These are phyloP conservation scores for Fomes fomentarius DNA, from an alignment of 1,284 basidiomycete species.

Conservation along the genomic window DNA sequence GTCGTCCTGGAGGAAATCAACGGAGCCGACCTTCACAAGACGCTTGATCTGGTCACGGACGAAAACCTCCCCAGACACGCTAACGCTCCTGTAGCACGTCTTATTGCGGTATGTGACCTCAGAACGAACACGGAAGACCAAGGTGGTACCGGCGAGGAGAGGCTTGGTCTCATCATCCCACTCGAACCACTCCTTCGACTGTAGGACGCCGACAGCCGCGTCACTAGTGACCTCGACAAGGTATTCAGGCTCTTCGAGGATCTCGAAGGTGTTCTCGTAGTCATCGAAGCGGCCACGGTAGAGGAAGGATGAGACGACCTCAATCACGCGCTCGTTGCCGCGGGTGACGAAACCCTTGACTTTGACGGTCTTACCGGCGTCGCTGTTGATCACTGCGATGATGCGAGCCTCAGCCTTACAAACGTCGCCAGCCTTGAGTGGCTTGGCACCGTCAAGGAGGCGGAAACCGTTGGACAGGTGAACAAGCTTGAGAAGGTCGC, in stretches of 20 bases:
- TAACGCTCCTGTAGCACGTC: slow-evolving; percentile 80
- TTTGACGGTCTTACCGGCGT: slow-evolving; percentile 93
- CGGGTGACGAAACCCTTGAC: slow-evolving; percentile 88
- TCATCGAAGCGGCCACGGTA: slow-evolving; percentile 95
- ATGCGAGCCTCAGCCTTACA: slow-evolving; percentile 92
- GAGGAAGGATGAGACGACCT: slow-evolving; percentile 94
- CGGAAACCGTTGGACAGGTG: slow-evolving; percentile 98
- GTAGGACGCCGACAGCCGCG: slow-evolving; percentile 86
- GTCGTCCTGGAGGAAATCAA: slow-evolving; percentile 87
- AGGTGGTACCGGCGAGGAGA: slow-evolving; percentile 77
- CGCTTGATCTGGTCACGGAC: slow-evolving; percentile 85
- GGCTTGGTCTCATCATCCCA: slow-evolving; percentile 88
- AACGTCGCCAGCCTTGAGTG: slow-evolving; percentile 85
- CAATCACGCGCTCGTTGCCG: slow-evolving; percentile 80
- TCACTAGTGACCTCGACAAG: slow-evolving; percentile 77
- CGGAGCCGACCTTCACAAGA: slow-evolving; percentile 85
- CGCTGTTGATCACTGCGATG: slow-evolving; percentile 87
- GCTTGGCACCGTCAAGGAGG: slow-evolving; percentile 76
- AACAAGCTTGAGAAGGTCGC: slow-evolving; percentile 93
- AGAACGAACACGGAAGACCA: slow-evolving; percentile 90
- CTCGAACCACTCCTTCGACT: slow-evolving; percentile 98
- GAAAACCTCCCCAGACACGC: slow-evolving; percentile 85
- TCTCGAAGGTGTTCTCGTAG: slow-evolving; percentile 96
- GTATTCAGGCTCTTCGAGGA: slow-evolving; percentile 88
- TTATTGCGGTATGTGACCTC: slow-evolving; percentile 93